phyloP scores from a whole-genome alignment of 1,139 yeast genomes.

The Hyphopichia burtonii region DNA sequence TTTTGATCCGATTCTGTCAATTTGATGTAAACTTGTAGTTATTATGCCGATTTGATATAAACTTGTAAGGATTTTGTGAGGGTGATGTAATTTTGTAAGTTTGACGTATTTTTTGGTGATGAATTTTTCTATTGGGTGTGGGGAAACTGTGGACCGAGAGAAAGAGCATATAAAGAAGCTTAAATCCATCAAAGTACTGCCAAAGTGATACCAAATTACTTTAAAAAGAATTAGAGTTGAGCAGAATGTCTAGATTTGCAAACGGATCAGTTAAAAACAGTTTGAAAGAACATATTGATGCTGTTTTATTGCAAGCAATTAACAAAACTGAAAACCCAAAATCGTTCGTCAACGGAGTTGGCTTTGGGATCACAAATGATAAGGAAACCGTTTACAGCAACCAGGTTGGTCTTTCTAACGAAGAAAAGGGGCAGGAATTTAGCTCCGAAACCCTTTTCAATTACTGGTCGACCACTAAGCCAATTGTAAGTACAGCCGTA shows the following conservation, averaged over 20 bases:
- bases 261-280: background rate
- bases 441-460: constrained; percentile 9
- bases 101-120: no score
- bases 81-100: no score
- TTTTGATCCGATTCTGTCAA: no score
- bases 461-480: constrained; percentile 14
- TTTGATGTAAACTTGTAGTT: no score
- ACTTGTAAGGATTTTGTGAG: no score
- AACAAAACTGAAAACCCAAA: background rate
- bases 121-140: no score
- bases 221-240: no score
- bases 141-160: no score
- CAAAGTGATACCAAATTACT: no score
- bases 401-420: constrained; percentile 10
- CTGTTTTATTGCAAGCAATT: constrained; percentile 1
- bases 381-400: constrained; percentile 13
- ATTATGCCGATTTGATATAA: no score
- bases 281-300: background rate
- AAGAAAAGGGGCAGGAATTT: constrained; percentile 5
- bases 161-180: no score
- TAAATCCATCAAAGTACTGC: no score
- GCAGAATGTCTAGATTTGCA: background rate
- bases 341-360: constrained; percentile 10
- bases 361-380: constrained; percentile 15
- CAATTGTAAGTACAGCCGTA: constrained; percentile 17